Evolutionary conservation across 768 basidiomycete species (phyloP).

Genomic region (Psilocybe cyanescens): DNA sequence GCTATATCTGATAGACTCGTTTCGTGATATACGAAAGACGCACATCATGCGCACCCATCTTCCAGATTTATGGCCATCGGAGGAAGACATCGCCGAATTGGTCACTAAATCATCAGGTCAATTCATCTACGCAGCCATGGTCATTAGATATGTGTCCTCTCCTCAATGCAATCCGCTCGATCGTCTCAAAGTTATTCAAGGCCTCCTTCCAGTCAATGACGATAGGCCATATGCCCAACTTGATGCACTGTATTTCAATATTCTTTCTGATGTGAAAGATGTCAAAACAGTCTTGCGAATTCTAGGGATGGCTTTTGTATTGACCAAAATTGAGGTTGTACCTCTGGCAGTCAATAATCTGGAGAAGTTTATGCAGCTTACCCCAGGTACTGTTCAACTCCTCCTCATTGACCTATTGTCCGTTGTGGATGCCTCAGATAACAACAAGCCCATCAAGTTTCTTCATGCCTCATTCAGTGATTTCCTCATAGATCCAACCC

Average conservation of each 20-base stretch:
- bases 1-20: not conserved
- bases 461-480: too few relatives aligned
- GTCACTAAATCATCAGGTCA: conserved; percentile 4
- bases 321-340: too few relatives aligned
- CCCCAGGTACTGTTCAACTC: too few relatives aligned
- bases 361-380: too few relatives aligned
- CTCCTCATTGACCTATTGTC: too few relatives aligned
- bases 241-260: conserved; percentile 10
- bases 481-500: too few relatives aligned
- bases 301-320: not conserved
- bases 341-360: too few relatives aligned
- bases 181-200: not conserved
- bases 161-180: not conserved
- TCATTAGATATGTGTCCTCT: conserved; percentile 11
- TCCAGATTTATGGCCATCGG: conserved; percentile 1
- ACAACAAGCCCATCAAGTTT: too few relatives aligned
- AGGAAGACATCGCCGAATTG: not conserved
- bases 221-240: conserved; percentile 1
- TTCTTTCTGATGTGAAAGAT: conserved; percentile 9
- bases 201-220: not conserved
- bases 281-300: not conserved
- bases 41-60: not conserved
- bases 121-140: not conserved
- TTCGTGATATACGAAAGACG: not conserved
- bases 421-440: too few relatives aligned